Evolutionary conservation across 2,329 filamentous ascomycete genomes (phyloP).

Genomic region (Bipolaris victoriae): DNA sequence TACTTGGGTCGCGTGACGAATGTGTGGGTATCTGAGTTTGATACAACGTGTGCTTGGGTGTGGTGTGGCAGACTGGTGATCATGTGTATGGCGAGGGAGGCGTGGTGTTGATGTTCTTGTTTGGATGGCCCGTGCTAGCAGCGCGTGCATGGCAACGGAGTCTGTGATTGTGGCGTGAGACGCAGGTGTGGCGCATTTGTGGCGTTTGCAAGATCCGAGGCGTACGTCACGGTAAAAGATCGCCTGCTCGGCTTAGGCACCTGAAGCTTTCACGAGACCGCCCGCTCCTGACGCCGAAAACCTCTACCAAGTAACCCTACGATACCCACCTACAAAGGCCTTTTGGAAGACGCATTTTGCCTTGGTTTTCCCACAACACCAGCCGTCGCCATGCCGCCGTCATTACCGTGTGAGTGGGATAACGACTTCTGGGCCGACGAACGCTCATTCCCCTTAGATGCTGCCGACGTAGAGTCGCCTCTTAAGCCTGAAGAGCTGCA

Average conservation of each 20-base stretch:
- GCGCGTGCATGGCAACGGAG: conserved; percentile 39
- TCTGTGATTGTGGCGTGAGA: conserved; percentile 17
- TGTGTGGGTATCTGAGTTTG: background rate
- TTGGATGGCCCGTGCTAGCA: conserved; percentile 34
- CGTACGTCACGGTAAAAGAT: conserved; percentile 43
- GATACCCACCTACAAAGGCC: background rate
- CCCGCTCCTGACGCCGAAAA: conserved; percentile 5
- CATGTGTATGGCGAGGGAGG: conserved; percentile 22
- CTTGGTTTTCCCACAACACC: conserved; percentile 5
- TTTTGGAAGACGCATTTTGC: background rate
- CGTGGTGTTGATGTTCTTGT: conserved; percentile 43
- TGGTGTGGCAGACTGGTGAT: background rate
- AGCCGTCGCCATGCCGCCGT: conserved; percentile 40
- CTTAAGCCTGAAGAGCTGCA: conserved; percentile 90
- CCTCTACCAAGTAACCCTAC: background rate
- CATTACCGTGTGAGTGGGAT: conserved; percentile 44
- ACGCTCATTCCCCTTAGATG: conserved; percentile 67
- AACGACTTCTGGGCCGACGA: conserved; percentile 14
- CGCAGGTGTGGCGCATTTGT: conserved; percentile 8
- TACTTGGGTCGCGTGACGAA: conserved; percentile 9
- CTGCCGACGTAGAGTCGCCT: conserved; percentile 95
- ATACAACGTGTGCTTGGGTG: background rate
- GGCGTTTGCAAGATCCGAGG: conserved; percentile 27
- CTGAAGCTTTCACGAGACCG: conserved; percentile 31
- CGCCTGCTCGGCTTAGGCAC: conserved; percentile 13